Base-by-base conservation (phyloP, 116 monocot genomes). In the Trichopus zeylanicus region DNA sequence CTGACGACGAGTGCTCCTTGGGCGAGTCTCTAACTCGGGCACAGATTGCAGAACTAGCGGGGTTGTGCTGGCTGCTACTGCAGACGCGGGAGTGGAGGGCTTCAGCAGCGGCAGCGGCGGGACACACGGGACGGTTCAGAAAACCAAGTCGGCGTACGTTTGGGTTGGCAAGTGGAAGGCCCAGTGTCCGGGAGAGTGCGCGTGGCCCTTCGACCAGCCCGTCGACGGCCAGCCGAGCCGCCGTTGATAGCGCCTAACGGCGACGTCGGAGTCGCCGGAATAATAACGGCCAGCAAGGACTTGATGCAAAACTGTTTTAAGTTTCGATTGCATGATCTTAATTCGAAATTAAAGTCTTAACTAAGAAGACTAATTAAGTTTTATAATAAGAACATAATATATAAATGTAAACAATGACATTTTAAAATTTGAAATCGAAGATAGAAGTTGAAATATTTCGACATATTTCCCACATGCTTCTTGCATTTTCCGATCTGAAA, bases 171-270 rank as follows among this genome's bases (percentile, higher is more conserved):
- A 88, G 70, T 73, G 83, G 27, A 60, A 63, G 38, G 35, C 5
- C n/a, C 86, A 82, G 70, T 86, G 81, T 60, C 82, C 87, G 1
- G 88, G 78, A 18, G 67, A 70, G 59, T 78, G 78, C 61, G 78
- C 78, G 56, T 85, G 85, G 85, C 85, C 80, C 1, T 85, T 80
- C 58, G 67, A 69, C 64, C 75, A 77, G 57, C 72, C 75, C 11
- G 33, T 58, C 29, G 72, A 80, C 73, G 85, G 85, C 49, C 80
- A 1, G 73, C 72, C 54, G 55, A 39, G 7, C 62, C 76, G 19
- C 70, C 85, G 10, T 39, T 85, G 31, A 59, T 67, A 23, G 62
- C 86, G 30, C 86, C 86, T 0, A 81, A 67, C 71, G 71, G 61
- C 57, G 81, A 75, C 34, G 74, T 72, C 26, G 81, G 78, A 6